Evolutionary conservation across 495 filamentous ascomycete genomes (phyloP), one percentile per base, ranked within the genome.

Genomic region (Aspergillus hancockii): DNA sequence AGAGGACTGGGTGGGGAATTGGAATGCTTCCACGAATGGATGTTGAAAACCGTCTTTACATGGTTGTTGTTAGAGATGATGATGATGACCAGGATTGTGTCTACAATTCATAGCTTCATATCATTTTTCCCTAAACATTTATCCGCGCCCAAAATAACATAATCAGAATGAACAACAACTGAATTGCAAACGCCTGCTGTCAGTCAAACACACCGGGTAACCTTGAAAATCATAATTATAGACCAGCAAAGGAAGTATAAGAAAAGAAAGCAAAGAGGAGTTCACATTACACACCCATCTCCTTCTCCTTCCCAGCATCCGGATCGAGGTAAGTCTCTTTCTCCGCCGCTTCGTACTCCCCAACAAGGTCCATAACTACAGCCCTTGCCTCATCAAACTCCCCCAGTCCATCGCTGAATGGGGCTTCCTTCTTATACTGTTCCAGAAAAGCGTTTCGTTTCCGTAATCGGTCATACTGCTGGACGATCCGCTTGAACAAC

Each of bases 391-490:
- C 92, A 71, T 98, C 94, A 68, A 98, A 98, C 72, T 98, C 92
- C 57, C 87, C 85, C n/a, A 98, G 71, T 31, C 90, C 91, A 60
- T 97, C 92, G 0, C 87, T 79, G 72, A 98, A 98, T 2, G 92
- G 90, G 0, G 90, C 87, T 50, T 96, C 93, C 71, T 93, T 93
- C 76, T 93, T 97, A 75, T 98, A 98, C 19, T 84, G 87, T 65
- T 98, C 95, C 52, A 98, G 75, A 77, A 97, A 98, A 30, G 95
- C 94, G 72, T 97, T 97, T 47, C 94, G 91, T 75, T 96, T 97
- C 65, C 92, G 83, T 75, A 98, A 87, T 19, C 87, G 86, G 64
- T 96, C 91, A 71, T 98, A 98, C 69, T 94, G 93, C 25, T 83
- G 76, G 12, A 96, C 83, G 49, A 97, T 95, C 25, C 94, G 85